Conservation (phyloP, 371 early-diverging fungal genomes). For the Lichtheimia ramosa region DNA sequence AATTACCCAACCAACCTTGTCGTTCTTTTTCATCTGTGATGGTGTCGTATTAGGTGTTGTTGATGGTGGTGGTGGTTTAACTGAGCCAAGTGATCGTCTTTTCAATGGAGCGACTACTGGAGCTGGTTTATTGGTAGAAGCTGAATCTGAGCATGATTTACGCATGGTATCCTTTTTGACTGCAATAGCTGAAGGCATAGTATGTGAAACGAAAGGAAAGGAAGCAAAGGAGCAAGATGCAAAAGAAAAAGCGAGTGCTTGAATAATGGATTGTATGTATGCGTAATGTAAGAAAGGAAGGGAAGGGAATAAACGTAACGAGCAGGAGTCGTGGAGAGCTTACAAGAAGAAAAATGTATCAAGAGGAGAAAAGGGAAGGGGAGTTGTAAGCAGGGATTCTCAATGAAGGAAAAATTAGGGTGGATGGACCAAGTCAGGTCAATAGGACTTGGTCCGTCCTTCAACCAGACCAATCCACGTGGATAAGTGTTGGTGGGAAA, state of each 20-base stretch:
- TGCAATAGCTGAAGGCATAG: neutral
- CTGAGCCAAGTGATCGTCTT: constrained; percentile 20
- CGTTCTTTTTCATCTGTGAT: constrained; percentile 1
- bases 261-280: neutral
- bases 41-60: neutral
- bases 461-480: too few relatives aligned
- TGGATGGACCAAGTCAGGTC: too few relatives aligned
- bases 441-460: too few relatives aligned
- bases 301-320: constrained; percentile 7
- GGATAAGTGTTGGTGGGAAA: too few relatives aligned
- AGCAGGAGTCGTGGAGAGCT: constrained; percentile 4
- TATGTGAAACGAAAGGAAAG: constrained; percentile 8
- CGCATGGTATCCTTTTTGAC: constrained; percentile 12
- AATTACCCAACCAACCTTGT: constrained; percentile 1
- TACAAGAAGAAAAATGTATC: neutral
- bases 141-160: constrained; percentile 24
- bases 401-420: too few relatives aligned
- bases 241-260: neutral
- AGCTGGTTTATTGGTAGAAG: constrained; percentile 8
- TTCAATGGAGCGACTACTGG: constrained; percentile 10
- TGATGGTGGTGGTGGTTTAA: constrained; percentile 9
- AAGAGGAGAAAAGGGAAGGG: neutral
- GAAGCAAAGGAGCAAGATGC: constrained; percentile 2
- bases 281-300: constrained; percentile 5
- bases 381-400: too few relatives aligned